Conservation (phyloP, 495 filamentous ascomycete genomes). For the Aspergillus mulundensis region DNA sequence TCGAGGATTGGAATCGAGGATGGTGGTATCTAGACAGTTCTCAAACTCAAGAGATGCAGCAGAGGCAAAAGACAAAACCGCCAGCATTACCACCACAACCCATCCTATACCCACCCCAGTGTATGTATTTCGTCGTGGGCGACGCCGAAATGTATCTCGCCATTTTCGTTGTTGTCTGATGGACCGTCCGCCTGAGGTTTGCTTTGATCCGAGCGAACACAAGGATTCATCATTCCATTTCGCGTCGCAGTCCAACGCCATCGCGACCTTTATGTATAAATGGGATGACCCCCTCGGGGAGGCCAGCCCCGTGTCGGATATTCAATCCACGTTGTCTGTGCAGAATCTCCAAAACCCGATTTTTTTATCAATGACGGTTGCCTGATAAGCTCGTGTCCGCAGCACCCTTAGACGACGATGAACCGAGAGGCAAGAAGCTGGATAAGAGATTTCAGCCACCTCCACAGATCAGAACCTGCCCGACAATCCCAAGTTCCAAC, state of each 20-base stretch:
- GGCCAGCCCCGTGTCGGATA: conserved; percentile 40
- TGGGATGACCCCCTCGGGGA: conserved; percentile 47
- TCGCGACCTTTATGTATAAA: conserved; percentile 28
- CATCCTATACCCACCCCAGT: conserved; percentile 8
- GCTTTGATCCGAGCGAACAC: conserved; percentile 7
- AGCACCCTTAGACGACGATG: conserved; percentile 5
- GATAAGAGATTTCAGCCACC: neutral
- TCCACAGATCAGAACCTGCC: neutral
- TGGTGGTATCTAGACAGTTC: conserved; percentile 71
- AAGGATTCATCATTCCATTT: conserved; percentile 19
- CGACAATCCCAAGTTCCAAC: neutral
- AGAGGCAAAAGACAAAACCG: conserved; percentile 20
- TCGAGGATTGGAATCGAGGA: conserved; percentile 47
- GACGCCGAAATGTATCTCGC: conserved; percentile 23
- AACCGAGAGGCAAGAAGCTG: neutral
- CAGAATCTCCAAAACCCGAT: conserved; percentile 1
- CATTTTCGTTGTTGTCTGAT: conserved; percentile 19
- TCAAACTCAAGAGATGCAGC: conserved; percentile 71
- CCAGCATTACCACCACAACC: conserved; percentile 22
- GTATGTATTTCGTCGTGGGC: conserved; percentile 17
- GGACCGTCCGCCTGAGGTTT: conserved; percentile 10
- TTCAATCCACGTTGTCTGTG: conserved; percentile 43
- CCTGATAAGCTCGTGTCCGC: conserved; percentile 16
- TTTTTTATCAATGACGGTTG: conserved; percentile 3
- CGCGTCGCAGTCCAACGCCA: conserved; percentile 28